phyloP scores from a whole-genome alignment of 768 basidiomycete species.

The Amanita pallidorosea region DNA sequence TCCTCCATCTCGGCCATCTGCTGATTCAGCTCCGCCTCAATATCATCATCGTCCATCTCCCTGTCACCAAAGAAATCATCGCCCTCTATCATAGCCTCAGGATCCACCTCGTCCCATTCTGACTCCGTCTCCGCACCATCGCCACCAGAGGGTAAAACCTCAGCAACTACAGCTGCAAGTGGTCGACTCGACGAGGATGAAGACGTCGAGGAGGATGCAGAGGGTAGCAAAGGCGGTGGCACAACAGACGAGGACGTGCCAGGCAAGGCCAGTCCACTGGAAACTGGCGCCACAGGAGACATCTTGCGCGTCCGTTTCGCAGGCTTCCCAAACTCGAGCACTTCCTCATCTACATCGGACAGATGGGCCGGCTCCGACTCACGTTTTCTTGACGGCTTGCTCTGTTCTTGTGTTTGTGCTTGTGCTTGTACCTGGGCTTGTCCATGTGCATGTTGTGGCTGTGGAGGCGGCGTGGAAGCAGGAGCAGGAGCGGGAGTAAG shows the following conservation, averaged over 20 bases:
- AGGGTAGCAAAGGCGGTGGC: conserved; percentile 1
- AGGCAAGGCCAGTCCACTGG: conserved; percentile 5
- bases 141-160: background rate
- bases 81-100: background rate
- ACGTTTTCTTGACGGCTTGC: conserved; percentile 12
- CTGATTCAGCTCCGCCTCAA: conserved; percentile 2
- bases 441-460: conserved; percentile 4
- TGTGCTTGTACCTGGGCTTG: background rate
- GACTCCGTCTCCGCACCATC: conserved; percentile 3
- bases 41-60: conserved; percentile 3
- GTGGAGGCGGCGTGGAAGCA: background rate
- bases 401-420: conserved; percentile 7
- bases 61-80: conserved; percentile 1
- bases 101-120: conserved; percentile 7
- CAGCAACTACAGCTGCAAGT: background rate
- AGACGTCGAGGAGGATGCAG: background rate
- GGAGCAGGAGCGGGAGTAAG: background rate
- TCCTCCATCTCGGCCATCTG: conserved; percentile 4
- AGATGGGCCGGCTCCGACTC: conserved; percentile 13
- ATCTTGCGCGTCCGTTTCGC: conserved; percentile 11
- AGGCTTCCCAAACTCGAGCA: conserved; percentile 37
- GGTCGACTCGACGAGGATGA: background rate
- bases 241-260: conserved; percentile 4
- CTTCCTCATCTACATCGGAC: conserved; percentile 33
- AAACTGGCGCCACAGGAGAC: background rate